Base-by-base conservation (phyloP, 495 filamentous ascomycete species). In the Pseudomonodictys pantanalensis region DNA sequence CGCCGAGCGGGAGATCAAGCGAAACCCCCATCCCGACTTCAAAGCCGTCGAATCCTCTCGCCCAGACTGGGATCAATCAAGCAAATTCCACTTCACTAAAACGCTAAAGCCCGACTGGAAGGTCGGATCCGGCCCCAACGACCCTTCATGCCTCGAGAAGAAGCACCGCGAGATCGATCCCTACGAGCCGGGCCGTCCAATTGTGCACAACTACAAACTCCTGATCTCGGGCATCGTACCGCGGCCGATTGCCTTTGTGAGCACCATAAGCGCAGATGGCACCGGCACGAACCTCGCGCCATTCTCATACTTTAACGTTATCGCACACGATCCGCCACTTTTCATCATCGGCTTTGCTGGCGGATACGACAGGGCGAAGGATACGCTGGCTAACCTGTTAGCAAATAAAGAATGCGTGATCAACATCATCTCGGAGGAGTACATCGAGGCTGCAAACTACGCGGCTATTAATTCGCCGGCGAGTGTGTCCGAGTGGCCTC, bases 251-350 rank as follows among this genome's bases (percentile, higher is more conserved):
- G 83, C 83, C 9, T 82, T 86, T 29, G 72, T 86, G 35, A 81
- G 78, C 60, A 87, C 83, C n/a, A 71, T 75, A 28, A 80, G 76
- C 9, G 76, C 77, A 55, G 83, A 86, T 68, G 84, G 82, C 54
- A 72, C 71, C 71, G 63, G 49, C 60, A 79, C 78, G 2, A 97
- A 97, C 72, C 79, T 97, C 4, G 88, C 92, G 1, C 92, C 91
- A 0, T 96, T 92, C 76, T 86, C 81, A 61, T 96, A 93, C 76
- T 86, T 90, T 60, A 82, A 90, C 57, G 69, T 97, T 9, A 80
- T 96, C 63, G 85, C 85, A 67, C 90, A 95, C 69, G 92, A 97
- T 70, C 92, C 93, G 2, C 93, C 93, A 0, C 76, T 96, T 25
- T 95, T 97, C 74, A 78, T 79, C n/a, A 74, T 97, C 17, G 90